Percentiles rank a stretch among this genome's conserved stretches.
Evolutionary conservation across 2,329 filamentous ascomycete species (phyloP).

Genomic region (Aspergillus sergii): DNA sequence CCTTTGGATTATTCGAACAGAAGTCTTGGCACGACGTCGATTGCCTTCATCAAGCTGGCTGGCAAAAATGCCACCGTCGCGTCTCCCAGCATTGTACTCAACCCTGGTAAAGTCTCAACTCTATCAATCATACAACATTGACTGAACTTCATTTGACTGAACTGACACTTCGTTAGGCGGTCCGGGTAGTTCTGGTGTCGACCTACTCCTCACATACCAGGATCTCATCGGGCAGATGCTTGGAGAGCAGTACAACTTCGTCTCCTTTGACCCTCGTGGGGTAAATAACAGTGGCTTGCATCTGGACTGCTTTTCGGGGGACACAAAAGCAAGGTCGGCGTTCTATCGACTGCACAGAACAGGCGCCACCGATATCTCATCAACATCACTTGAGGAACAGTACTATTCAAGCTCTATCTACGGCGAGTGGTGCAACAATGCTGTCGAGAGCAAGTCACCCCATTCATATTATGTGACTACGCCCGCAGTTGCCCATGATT

Average conservation of each 20-base stretch:
- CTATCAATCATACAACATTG: not conserved
- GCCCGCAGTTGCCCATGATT: conserved; percentile 17
- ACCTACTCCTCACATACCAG: conserved; percentile 29
- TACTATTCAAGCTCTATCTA: conserved; percentile 26
- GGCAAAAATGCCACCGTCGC: conserved; percentile 19
- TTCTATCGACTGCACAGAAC: conserved; percentile 27
- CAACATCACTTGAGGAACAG: conserved; percentile 32
- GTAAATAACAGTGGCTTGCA: conserved; percentile 38
- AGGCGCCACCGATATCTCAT: conserved; percentile 26
- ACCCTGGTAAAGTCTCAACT: conserved; percentile 11
- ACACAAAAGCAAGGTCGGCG: conserved; percentile 19
- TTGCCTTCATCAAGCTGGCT: conserved; percentile 22
- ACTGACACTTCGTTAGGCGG: conserved; percentile 30
- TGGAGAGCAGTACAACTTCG: conserved; percentile 47
- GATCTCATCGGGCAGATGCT: conserved; percentile 30
- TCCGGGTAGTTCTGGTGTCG: conserved; percentile 30
- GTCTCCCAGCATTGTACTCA: conserved; percentile 20
- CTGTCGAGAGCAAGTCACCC: conserved; percentile 15
- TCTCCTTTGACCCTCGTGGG: conserved; percentile 48
- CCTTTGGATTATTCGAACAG: conserved; percentile 13
- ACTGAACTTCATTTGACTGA: conserved; percentile 1
- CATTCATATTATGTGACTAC: conserved; percentile 21
- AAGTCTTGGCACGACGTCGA: conserved; percentile 16
- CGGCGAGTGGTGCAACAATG: conserved; percentile 24
- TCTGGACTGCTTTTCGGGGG: conserved; percentile 28